These are phyloP conservation scores for Lentinus brumalis DNA, from an alignment of 768 basidiomycete species.

Conservation along the genomic window DNA sequence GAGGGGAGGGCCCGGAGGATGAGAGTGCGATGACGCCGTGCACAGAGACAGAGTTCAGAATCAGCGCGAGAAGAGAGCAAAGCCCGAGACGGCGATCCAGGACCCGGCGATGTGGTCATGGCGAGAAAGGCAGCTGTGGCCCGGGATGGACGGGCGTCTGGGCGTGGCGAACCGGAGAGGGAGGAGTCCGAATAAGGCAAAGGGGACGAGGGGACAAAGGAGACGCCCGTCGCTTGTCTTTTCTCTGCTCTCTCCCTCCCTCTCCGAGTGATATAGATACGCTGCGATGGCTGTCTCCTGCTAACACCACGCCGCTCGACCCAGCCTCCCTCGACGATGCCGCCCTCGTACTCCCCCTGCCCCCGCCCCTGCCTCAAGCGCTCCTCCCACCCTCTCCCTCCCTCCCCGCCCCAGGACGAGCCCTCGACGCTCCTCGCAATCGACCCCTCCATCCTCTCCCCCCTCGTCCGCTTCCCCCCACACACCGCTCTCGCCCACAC, in stretches of 20 bases:
- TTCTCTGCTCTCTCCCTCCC: constrained; percentile 7
- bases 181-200: background rate
- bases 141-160: background rate
- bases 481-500: constrained; percentile 37
- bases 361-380: constrained; percentile 66
- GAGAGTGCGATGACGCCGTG: background rate
- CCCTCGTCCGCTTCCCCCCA: constrained; percentile 55
- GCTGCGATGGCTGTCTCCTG: constrained; percentile 13
- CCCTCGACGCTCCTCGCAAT: constrained; percentile 46
- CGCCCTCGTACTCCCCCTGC: constrained; percentile 28
- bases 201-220: constrained; percentile 11
- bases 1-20: background rate
- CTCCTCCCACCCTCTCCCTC: constrained; percentile 26
- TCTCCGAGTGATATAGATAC: constrained; percentile 3
- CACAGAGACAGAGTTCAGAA: too few species aligned
- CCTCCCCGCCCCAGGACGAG: constrained; percentile 26
- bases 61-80: too few species aligned
- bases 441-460: constrained; percentile 48
- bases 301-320: constrained; percentile 4
- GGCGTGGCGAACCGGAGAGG: constrained; percentile 1
- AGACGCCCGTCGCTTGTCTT: constrained; percentile 13
- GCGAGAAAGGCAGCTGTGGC: background rate
- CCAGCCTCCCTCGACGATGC: constrained; percentile 16
- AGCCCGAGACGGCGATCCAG: background rate
- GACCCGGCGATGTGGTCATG: background rate